Evolutionary conservation across 495 filamentous ascomycete genomes (phyloP), one percentile per base, ranked within the genome.

Genomic region (Rostrohypoxylon terebratum): DNA sequence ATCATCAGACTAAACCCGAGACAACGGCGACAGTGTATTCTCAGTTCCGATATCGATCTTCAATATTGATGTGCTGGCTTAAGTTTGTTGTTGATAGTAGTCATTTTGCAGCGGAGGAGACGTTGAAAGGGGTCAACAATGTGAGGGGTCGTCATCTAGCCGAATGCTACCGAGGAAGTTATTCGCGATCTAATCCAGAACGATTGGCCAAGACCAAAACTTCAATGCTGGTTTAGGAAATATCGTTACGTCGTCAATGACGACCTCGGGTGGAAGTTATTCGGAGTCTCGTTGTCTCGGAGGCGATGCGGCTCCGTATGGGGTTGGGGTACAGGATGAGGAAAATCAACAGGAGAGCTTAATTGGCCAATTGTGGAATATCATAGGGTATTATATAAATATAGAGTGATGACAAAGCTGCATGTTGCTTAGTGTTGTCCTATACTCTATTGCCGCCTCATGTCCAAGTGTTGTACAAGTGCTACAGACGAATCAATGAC

Each of bases 251-350:
- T 57, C 51, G 47, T 42, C 28, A 48, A 36, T 7, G 44, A 54
- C 14, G 4, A n/a, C 10, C 34, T 16, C 48, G 34, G 53, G 20
- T 68, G 69, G 59, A 31, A 60, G 61, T 66, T 53, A 36, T 33
- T 72, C 63, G 69, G 69, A 34, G 34, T 72, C 59, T 72, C 69
- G 64, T 58, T 23, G 42, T 72, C 59, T 72, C 69, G 53, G 69
- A 31, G 42, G 69, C 13, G n/a, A 38, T 28, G 33, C 53, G 44
- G 54, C 18, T 28, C 54, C 62, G 36, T 13, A 8, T 47, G 10
- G 20, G 42, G 57, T 31, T 25, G 40, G 59, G 57, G 59, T 36
- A 47, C 40, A 58, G 23, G 1, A 61, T 7, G 40, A 63, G 53
- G 31, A 70, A 36, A 42, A 13, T 55, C 20, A 40, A 57, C n/a